These are phyloP conservation scores for Teunomyces cretensis DNA, from an alignment of 805 yeast genomes.

Conservation along the genomic window DNA sequence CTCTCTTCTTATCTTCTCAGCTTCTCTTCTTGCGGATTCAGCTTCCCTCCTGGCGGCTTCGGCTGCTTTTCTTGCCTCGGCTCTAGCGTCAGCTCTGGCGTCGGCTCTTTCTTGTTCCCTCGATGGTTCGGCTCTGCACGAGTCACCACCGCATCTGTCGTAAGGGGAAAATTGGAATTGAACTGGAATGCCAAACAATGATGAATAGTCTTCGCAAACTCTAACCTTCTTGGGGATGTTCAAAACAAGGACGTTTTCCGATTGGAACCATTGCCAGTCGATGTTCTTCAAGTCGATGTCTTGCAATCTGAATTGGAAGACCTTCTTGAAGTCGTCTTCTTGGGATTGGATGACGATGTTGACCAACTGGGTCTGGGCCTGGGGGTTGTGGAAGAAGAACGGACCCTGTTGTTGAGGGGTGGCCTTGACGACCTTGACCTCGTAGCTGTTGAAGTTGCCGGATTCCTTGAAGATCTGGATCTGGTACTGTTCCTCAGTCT, in stretches of 20 bases:
- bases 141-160: neutral
- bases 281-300: slow-evolving; percentile 32
- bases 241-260: slow-evolving; percentile 33
- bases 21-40: slow-evolving; percentile 9
- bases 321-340: slow-evolving; percentile 30
- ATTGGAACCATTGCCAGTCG: slow-evolving; percentile 32
- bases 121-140: neutral
- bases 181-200: slow-evolving; percentile 7
- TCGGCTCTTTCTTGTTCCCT: slow-evolving; percentile 3
- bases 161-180: neutral
- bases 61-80: slow-evolving; percentile 1
- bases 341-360: slow-evolving; percentile 19
- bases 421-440: slow-evolving; percentile 15
- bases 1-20: slow-evolving; percentile 8
- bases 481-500: slow-evolving; percentile 33
- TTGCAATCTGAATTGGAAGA: slow-evolving; percentile 28
- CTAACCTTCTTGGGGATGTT: slow-evolving; percentile 32
- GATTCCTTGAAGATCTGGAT: slow-evolving; percentile 34
- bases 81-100: slow-evolving; percentile 3
- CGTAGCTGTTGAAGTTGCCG: slow-evolving; percentile 29
- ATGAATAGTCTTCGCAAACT: slow-evolving; percentile 12
- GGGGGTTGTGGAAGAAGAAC: neutral
- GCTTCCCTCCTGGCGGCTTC: slow-evolving; percentile 9
- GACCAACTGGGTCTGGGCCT: slow-evolving; percentile 10
- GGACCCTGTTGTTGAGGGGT: slow-evolving; percentile 1